A percentile compares a stretch with the other conserved stretches of the same genome.
These are phyloP conservation scores for Circinella umbellata DNA, from an alignment of 371 early-diverging fungal species.

Conservation along the genomic window DNA sequence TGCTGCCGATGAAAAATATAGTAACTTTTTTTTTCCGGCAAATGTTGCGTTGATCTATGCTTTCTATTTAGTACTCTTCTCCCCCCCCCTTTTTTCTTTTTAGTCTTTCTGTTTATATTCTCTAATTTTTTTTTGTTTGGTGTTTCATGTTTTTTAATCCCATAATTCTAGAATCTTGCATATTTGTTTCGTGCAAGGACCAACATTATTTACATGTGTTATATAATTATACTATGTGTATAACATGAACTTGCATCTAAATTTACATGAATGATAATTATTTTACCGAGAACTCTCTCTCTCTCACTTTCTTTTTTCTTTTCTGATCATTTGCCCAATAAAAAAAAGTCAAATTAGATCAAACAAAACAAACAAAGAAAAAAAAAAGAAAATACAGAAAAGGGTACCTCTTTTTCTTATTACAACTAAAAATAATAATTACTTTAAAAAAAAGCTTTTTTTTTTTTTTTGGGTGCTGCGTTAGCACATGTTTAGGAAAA, in stretches of 20 bases:
- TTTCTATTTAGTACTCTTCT: background rate
- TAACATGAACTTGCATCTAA: no score
- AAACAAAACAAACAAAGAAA: no score
- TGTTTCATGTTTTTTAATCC: slow-evolving; percentile 8
- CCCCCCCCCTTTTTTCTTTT: background rate
- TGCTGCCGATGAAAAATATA: background rate
- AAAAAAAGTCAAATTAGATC: background rate
- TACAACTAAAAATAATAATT: no score
- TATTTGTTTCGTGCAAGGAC: slow-evolving; percentile 16
- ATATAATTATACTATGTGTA: no score
- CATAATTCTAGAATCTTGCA: slow-evolving; percentile 6
- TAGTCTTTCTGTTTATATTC: no score
- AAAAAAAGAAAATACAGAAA: no score
- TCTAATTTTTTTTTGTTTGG: background rate
- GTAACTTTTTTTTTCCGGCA: background rate
- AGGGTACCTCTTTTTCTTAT: background rate
- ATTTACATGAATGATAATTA: no score
- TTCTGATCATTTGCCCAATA: slow-evolving; percentile 1
- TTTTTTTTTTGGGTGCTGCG: no score
- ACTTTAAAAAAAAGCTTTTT: no score
- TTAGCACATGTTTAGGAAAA: no score
- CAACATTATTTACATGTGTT: background rate
- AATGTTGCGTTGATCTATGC: background rate
- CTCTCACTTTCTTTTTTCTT: background rate
- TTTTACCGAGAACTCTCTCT: background rate